Conservation (phyloP, 192 early-diverging fungal genomes). For the Umbelopsis isabellina region DNA sequence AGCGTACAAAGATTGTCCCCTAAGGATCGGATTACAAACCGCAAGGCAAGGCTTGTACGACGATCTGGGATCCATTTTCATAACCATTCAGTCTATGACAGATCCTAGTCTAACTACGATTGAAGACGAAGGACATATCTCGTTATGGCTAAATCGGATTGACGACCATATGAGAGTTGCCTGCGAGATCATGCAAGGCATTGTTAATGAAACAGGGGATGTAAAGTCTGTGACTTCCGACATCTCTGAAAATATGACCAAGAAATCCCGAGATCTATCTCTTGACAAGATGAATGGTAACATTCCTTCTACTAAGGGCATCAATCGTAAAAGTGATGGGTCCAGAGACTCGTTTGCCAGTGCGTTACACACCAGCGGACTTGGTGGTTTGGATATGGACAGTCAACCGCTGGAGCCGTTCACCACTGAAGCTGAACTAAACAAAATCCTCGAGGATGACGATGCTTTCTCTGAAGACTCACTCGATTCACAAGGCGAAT, state of each 20-base stretch:
- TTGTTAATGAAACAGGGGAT: neutral
- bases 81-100: slow-evolving; percentile 5
- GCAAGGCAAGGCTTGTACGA: slow-evolving; percentile 13
- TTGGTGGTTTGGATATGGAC: slow-evolving; percentile 13
- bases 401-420: neutral
- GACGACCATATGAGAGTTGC: slow-evolving; percentile 2
- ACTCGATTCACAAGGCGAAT: neutral
- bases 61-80: slow-evolving; percentile 13
- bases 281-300: neutral
- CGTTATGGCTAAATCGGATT: slow-evolving; percentile 2
- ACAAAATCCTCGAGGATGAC: neutral
- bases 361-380: neutral
- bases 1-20: neutral
- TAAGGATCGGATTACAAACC: neutral
- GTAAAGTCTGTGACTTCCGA: too few relatives aligned
- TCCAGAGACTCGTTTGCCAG: slow-evolving; percentile 7
- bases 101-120: slow-evolving; percentile 5
- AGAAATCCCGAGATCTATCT: neutral
- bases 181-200: neutral
- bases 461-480: neutral
- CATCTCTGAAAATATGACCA: too few relatives aligned
- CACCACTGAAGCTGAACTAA: neutral
- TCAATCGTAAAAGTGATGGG: neutral
- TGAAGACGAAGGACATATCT: neutral
- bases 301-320: neutral